Evolutionary conservation across 2,329 filamentous ascomycete genomes (phyloP), one percentile per base, ranked within the genome.

Genomic region (Nemania diffusa): DNA sequence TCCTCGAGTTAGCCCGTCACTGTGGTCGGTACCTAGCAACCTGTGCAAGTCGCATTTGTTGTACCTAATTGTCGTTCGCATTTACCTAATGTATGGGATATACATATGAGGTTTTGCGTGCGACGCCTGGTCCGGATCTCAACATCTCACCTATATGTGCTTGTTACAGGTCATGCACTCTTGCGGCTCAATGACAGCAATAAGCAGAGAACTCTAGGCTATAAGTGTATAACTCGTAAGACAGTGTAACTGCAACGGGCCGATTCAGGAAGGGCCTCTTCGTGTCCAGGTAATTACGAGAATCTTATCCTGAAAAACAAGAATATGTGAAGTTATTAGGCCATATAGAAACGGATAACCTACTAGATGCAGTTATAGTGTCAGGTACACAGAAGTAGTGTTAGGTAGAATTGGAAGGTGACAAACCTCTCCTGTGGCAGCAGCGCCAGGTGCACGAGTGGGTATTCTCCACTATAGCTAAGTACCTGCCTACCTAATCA

Each of bases 331-430:
- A 6, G 5, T 40, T 40, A 13, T 40, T 40, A 40, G 34, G 15
- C 11, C 34, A 40, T 40, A 40, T 40, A 13, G 34, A 40, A 40
- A 40, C 34, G 34, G 34, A 40, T 40, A 15, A 13, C 8, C 48
- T 27, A 51, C 48, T 51, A 29, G 24, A 51, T 29, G 6, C 42
- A 46, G 20, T 15, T 46, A 22, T n/a, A n/a, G n/a, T n/a, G n/a
- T n/a, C n/a, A n/a, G n/a, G n/a, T n/a, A n/a, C n/a, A 40, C 8
- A 40, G 34, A 13, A 8, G 15, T 51, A 29, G 48, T 51, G 48
- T 51, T 5, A 7, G 24, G 48, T 51, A 3, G 48, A 51, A 51
- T 29, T 26, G 48, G 48, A 51, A 51, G 48, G 48, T 51, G 48
- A 51, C 27, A 27, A 26, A 40, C 3, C 15, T 7, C 34, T 40